Evolutionary conservation across 2,329 filamentous ascomycete species (phyloP), one percentile per base, ranked within the genome.

Genomic region (Exophiala sp.): DNA sequence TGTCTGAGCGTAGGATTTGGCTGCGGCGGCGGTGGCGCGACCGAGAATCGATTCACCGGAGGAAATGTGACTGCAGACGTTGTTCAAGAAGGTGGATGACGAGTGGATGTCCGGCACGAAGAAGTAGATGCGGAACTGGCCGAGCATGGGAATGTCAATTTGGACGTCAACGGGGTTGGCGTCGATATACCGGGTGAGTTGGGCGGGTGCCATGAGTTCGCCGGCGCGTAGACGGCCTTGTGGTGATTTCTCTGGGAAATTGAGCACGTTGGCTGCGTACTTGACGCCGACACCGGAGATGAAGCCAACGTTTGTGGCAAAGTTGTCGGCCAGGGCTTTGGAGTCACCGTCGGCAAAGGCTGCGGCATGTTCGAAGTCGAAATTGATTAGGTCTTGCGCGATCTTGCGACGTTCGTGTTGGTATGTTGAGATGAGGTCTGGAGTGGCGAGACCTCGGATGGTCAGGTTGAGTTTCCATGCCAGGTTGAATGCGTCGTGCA

Each of bases 101-200:
- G 76, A 68, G 50, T 77, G 74, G 2, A 89, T 75, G 63, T 88
- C 78, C 64, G 81, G 82, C 57, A 83, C 80, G 56, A 91, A 79
- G 56, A 91, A 78, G 68, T 88, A 90, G 42, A 90, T 80, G 45
- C 86, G 80, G 73, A 91, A 91, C 65, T 91, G 88, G 21, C 87
- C 85, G 5, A 91, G 74, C 69, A 89, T 81, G 1, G 88, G 88
- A 41, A 91, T 88, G 64, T 91, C 88, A 5, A 89, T 81, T 66
- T 91, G 86, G 24, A 91, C 74, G 62, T 91, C 85, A 39, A 91
- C 82, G 0, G 87, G 87, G 63, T 91, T 91, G 3, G 87, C 84
- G 69, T 91, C 88, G 47, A 90, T 80, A 65, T 86, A 90, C 24
- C 88, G 80, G 0, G 85, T 87, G 14, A 86, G 86, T 69, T 83